Evolutionary conservation across 305 asterid genomes (phyloP), one percentile per base, ranked within the genome.

Genomic region (Solanum hybrid): DNA sequence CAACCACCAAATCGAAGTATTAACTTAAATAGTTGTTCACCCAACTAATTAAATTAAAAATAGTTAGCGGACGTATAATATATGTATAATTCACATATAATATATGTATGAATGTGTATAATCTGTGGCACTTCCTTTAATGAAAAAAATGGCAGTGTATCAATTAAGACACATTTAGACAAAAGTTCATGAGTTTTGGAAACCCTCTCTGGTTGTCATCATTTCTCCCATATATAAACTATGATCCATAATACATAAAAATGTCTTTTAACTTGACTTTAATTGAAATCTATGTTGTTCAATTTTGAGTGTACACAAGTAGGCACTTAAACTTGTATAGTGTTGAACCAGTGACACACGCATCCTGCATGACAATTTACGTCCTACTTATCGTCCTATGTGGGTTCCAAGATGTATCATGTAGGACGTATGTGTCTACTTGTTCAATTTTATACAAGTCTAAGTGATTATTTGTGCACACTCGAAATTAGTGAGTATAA

Each of bases 281-380:
- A 18, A 18, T 2, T 57, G 1, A 57, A 22, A 64, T 22, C 0
- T 7, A 18, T 57, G 12, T 22, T 9, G 6, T 64, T 22, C 9
- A 64, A 64, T 13, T 64, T 64, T 64, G 5, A 2, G 9, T 64
- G 0, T 64, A 9, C 4, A 64, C 1, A 64, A 22, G 6, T 0
- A n/a, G 0, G 4, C 3, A 9, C 3, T 1, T n/a, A n/a, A 22
- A 67, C 0, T 22, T n/a, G 6, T 67, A n/a, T 67, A 67, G 1
- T 9, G 74, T 4, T n/a, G 3, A 67, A 67, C 0, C 6, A 67
- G 13, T 67, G 74, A 9, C 74, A 67, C 13, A 64, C 1, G 6
- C 14, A 9, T 67, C 3, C 14, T 67, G n/a, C 12, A 24, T 67
- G 29, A n/a, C 11, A 61, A 61, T 61, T 20, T 5, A 61, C 0